These are phyloP conservation scores for Fusarium irregulare DNA, from an alignment of 2,329 filamentous ascomycete species.

Conservation along the genomic window DNA sequence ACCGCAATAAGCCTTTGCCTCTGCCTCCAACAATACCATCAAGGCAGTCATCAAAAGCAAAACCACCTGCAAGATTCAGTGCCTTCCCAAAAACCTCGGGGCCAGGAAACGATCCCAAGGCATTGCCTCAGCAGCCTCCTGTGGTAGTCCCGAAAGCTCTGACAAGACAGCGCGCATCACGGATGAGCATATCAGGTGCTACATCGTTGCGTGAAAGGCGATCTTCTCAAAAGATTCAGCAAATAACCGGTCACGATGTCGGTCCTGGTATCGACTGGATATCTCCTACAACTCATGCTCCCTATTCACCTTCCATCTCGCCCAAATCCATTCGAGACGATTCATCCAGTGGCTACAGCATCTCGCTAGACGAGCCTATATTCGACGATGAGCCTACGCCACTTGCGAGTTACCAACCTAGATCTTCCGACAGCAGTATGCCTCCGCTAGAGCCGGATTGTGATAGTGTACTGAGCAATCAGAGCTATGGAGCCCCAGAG, in stretches of 20 bases:
- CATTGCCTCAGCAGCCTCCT: constrained; percentile 30
- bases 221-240: constrained; percentile 55
- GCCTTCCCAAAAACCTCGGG: constrained; percentile 31
- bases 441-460: constrained; percentile 44
- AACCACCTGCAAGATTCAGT: constrained; percentile 27
- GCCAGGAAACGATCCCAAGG: constrained; percentile 37
- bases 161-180: constrained; percentile 31
- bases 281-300: constrained; percentile 6
- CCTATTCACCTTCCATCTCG: constrained; percentile 36
- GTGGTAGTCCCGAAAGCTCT: constrained; percentile 20
- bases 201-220: constrained; percentile 39
- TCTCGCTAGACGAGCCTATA: constrained; percentile 38
- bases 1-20: constrained; percentile 38
- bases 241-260: constrained; percentile 57
- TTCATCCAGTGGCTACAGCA: constrained; percentile 40
- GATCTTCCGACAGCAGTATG: constrained; percentile 35
- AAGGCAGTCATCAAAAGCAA: constrained; percentile 20
- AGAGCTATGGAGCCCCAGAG: constrained; percentile 36
- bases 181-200: constrained; percentile 34
- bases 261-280: constrained; percentile 41
- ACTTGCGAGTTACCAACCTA: constrained; percentile 26
- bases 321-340: constrained; percentile 37
- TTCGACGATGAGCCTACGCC: constrained; percentile 38
- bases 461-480: constrained; percentile 41
- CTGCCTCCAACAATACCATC: constrained; percentile 30